Percentiles rank a stretch among this genome's conserved stretches.
These are phyloP conservation scores for Cyberlindnera japonica DNA, from an alignment of 805 yeast genomes.

Conservation along the genomic window DNA sequence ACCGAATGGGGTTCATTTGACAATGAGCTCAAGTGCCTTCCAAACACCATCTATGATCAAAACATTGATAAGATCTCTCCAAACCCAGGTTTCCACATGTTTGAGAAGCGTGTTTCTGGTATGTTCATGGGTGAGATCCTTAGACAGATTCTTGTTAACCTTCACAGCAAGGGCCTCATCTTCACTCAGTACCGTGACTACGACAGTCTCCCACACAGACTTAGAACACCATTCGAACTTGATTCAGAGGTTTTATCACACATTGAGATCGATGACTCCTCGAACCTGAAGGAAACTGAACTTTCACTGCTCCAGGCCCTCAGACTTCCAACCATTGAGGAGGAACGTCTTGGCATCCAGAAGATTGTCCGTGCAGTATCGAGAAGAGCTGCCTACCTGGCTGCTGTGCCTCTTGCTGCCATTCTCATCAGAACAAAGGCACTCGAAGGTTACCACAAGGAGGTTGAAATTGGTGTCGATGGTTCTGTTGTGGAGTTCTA, in stretches of 20 bases:
- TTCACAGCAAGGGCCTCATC: slow-evolving; percentile 54
- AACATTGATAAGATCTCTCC: slow-evolving; percentile 69
- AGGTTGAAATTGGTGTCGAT: slow-evolving; percentile 92
- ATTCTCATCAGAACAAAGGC: slow-evolving; percentile 64
- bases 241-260: slow-evolving; percentile 82
- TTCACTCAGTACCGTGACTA: slow-evolving; percentile 48
- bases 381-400: slow-evolving; percentile 81
- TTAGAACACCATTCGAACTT: slow-evolving; percentile 72
- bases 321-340: slow-evolving; percentile 63
- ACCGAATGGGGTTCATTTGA: slow-evolving; percentile 99
- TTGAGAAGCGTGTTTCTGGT: slow-evolving; percentile 89
- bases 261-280: slow-evolving; percentile 81
- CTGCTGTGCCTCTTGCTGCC: slow-evolving; percentile 89
- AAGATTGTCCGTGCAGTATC: slow-evolving; percentile 74
- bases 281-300: slow-evolving; percentile 66
- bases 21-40: slow-evolving; percentile 70
- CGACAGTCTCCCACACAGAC: slow-evolving; percentile 49
- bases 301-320: slow-evolving; percentile 61
- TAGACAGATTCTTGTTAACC: slow-evolving; percentile 68
- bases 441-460: slow-evolving; percentile 56
- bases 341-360: slow-evolving; percentile 75
- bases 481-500: slow-evolving; percentile 93
- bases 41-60: slow-evolving; percentile 73
- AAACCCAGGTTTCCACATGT: slow-evolving; percentile 84
- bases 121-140: slow-evolving; percentile 91